phyloP scores from a whole-genome alignment of 2,329 filamentous ascomycete genomes.

The Colletotrichum cordylinicola region DNA sequence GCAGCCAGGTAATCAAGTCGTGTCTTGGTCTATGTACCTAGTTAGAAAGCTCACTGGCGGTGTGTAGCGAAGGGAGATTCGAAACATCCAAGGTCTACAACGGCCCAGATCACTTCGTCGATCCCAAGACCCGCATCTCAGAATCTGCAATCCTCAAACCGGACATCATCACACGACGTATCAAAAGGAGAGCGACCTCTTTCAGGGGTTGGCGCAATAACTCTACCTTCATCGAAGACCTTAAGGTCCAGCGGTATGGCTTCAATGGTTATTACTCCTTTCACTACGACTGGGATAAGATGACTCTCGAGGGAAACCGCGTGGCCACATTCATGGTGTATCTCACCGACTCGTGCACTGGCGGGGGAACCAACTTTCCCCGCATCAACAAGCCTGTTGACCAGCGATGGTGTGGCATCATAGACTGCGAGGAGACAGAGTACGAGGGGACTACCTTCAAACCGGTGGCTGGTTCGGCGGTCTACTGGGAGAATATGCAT shows the following conservation, averaged over 20 bases:
- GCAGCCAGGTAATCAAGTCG: no score
- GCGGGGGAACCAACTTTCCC: background rate
- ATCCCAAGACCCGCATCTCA: background rate
- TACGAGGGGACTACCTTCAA: background rate
- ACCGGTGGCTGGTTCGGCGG: background rate
- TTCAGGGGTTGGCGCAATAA: background rate
- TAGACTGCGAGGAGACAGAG: background rate
- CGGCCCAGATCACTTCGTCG: background rate
- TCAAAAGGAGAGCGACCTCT: background rate
- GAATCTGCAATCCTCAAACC: background rate
- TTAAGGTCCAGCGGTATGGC: background rate
- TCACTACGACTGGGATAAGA: background rate
- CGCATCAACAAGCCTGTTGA: background rate
- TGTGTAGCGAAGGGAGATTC: no score
- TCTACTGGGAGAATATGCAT: background rate
- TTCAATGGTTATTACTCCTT: background rate
- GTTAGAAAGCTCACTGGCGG: no score
- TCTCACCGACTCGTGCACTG: background rate
- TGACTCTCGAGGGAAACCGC: background rate
- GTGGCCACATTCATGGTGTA: background rate
- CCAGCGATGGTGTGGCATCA: background rate
- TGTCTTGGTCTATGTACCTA: no score
- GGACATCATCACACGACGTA: background rate
- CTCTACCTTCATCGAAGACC: background rate
- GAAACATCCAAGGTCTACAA: no score